A percentile compares a stretch with the other conserved stretches of the same genome.
Conservation (phyloP, 768 basidiomycete genomes). For the Rhizopogon rudus region DNA sequence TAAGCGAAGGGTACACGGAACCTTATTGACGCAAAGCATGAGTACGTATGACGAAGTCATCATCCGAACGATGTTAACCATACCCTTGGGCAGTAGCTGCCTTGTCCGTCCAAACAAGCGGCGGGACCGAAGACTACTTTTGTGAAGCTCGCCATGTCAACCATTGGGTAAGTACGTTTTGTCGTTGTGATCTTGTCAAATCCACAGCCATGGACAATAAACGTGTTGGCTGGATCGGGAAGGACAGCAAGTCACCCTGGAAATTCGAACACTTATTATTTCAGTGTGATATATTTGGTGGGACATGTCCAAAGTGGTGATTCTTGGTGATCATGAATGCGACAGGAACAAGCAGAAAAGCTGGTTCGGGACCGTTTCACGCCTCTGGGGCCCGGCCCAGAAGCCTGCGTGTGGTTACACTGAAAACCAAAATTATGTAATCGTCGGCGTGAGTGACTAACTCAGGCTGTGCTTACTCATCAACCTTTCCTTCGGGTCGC, state of each 20-base stretch:
- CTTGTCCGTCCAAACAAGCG: conserved; percentile 18
- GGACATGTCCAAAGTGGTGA: too few relatives aligned
- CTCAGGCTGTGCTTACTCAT: not conserved
- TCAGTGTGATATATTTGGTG: not conserved
- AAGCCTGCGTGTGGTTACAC: too few relatives aligned
- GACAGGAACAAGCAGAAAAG: conserved; percentile 2
- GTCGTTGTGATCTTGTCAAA: conserved; percentile 13
- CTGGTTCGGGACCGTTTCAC: too few relatives aligned
- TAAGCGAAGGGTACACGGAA: conserved; percentile 24
- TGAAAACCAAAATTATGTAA: too few relatives aligned
- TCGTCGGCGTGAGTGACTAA: too few relatives aligned
- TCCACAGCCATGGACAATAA: conserved; percentile 21
- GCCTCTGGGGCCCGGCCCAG: too few relatives aligned
- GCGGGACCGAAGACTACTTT: conserved; percentile 25
- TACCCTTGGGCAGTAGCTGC: conserved; percentile 16
- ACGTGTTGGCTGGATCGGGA: conserved; percentile 18
- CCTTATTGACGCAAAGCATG: conserved; percentile 19
- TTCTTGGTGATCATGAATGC: not conserved
- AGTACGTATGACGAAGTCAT: conserved; percentile 20
- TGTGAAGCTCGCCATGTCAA: conserved; percentile 31
- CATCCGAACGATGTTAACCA: conserved; percentile 15
- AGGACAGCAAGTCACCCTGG: conserved; percentile 1
- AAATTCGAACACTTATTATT: conserved; percentile 1
- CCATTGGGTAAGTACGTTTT: conserved; percentile 17
- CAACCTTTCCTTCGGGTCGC: not conserved